Percentiles rank a stretch among this genome's conserved stretches.
These are phyloP conservation scores for Phytopythium cucurbitacearum DNA, from an alignment of 352 stramenopile species.

Conservation along the genomic window DNA sequence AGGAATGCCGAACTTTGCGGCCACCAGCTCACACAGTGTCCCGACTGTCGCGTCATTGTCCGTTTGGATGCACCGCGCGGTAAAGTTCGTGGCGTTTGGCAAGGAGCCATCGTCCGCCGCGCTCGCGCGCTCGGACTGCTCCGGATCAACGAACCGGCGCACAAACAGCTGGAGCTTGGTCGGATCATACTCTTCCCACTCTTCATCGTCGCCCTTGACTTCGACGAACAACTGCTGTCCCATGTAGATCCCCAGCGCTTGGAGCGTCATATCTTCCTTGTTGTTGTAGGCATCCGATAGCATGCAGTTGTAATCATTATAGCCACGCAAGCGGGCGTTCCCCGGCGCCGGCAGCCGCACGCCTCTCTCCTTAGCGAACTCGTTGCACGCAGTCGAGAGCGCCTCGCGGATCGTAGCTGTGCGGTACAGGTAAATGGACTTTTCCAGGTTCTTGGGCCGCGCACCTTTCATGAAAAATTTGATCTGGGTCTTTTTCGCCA, in stretches of 20 bases:
- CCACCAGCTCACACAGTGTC: conserved; percentile 39
- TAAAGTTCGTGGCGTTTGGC: conserved; percentile 17
- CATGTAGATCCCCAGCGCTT: conserved; percentile 58
- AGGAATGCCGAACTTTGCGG: conserved; percentile 48
- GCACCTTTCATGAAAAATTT: conserved; percentile 81
- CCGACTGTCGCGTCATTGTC: conserved; percentile 54
- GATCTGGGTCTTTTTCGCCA: conserved; percentile 70
- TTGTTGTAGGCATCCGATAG: conserved; percentile 60
- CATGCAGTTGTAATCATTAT: conserved; percentile 76
- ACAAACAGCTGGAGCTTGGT: conserved; percentile 72
- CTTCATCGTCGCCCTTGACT: conserved; percentile 48
- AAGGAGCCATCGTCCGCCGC: neutral
- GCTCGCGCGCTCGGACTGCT: conserved; percentile 3
- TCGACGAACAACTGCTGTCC: conserved; percentile 75
- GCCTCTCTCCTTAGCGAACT: conserved; percentile 56
- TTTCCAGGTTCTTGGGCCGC: conserved; percentile 61
- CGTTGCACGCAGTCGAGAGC: conserved; percentile 32
- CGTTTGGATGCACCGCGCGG: conserved; percentile 58
- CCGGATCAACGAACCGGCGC: conserved; percentile 41
- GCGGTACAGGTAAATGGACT: conserved; percentile 72
- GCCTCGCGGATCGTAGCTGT: conserved; percentile 59
- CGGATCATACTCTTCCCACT: conserved; percentile 62
- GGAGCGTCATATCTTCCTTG: conserved; percentile 48
- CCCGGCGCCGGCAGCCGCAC: conserved; percentile 37
- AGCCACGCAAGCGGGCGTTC: conserved; percentile 62